These are phyloP conservation scores for Cicer chorassanicum DNA, from an alignment of 306 rosid species.

Conservation along the genomic window DNA sequence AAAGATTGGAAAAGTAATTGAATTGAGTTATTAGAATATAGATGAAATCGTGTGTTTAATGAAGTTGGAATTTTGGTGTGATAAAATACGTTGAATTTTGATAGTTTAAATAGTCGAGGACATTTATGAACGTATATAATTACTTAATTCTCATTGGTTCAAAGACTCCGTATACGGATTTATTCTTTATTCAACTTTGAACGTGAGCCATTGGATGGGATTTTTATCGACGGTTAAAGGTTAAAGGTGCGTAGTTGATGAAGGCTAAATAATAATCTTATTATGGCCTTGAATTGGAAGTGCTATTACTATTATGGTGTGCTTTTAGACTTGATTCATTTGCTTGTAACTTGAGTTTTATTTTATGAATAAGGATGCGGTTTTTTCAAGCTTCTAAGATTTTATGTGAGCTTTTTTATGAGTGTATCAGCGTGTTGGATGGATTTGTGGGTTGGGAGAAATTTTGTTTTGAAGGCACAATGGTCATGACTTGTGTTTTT, in stretches of 20 bases:
- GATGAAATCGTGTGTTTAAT: background rate
- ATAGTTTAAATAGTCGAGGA: constrained; percentile 68
- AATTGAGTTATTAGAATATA: background rate
- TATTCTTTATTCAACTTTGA: constrained; percentile 49
- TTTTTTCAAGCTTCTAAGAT: constrained; percentile 46
- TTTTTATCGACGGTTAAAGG: constrained; percentile 65
- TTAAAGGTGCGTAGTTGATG: constrained; percentile 17
- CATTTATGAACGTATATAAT: constrained; percentile 47
- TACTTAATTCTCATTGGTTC: constrained; percentile 62
- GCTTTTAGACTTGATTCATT: constrained; percentile 69
- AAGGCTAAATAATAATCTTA: constrained; percentile 31
- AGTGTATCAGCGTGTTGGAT: background rate
- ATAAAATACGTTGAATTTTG: constrained; percentile 52
- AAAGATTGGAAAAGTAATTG: background rate
- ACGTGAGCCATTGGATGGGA: constrained; percentile 63
- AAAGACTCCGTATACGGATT: constrained; percentile 62
- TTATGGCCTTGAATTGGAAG: background rate
- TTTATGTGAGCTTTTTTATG: constrained; percentile 67
- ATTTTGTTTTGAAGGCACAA: constrained; percentile 55
- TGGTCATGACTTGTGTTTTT: constrained; percentile 73
- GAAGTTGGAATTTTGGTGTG: constrained; percentile 50
- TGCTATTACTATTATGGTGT: constrained; percentile 54
- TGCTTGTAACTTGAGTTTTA: constrained; percentile 39
- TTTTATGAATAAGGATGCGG: background rate
- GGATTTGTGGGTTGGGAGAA: constrained; percentile 40